Conservation (phyloP, 2,329 filamentous ascomycete species). For the Coniella vitis region DNA sequence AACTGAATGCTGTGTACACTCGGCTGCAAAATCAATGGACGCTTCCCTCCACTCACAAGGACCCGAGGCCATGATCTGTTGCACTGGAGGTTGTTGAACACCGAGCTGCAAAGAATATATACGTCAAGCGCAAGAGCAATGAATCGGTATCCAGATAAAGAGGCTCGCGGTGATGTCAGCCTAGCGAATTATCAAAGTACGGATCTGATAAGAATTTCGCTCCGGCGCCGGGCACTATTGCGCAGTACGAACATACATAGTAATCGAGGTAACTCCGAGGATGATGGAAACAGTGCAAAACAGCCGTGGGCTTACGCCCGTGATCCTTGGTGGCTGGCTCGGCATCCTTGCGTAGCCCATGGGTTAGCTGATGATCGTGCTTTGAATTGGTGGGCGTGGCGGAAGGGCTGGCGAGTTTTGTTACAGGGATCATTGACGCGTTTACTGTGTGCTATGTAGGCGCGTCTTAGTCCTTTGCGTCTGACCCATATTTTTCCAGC, state of each 20-base stretch:
- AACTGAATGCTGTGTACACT: too few relatives aligned
- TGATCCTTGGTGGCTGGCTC: not conserved
- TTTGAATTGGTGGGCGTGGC: not conserved
- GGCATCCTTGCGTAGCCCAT: slow-evolving; percentile 2
- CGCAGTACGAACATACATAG: not conserved
- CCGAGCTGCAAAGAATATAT: not conserved
- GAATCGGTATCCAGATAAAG: too few relatives aligned
- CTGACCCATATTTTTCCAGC: not conserved
- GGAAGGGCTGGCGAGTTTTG: not conserved
- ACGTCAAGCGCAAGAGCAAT: too few relatives aligned
- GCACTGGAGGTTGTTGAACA: not conserved
- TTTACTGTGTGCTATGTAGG: not conserved
- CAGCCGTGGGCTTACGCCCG: too few relatives aligned
- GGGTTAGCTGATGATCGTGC: slow-evolving; percentile 8
- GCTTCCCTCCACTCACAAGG: too few relatives aligned
- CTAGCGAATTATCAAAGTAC: not conserved
- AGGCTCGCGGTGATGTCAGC: slow-evolving; percentile 8
- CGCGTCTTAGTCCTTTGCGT: not conserved
- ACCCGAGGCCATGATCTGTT: not conserved
- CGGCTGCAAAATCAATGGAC: too few relatives aligned
- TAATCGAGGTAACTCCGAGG: not conserved
- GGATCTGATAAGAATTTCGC: slow-evolving; percentile 8
- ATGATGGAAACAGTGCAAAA: not conserved
- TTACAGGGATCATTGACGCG: not conserved
- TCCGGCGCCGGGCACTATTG: not conserved